Evolutionary conservation across 805 yeast species (phyloP), one percentile per base, ranked within the genome.

Genomic region (Metahyphopichia silvanorum): DNA sequence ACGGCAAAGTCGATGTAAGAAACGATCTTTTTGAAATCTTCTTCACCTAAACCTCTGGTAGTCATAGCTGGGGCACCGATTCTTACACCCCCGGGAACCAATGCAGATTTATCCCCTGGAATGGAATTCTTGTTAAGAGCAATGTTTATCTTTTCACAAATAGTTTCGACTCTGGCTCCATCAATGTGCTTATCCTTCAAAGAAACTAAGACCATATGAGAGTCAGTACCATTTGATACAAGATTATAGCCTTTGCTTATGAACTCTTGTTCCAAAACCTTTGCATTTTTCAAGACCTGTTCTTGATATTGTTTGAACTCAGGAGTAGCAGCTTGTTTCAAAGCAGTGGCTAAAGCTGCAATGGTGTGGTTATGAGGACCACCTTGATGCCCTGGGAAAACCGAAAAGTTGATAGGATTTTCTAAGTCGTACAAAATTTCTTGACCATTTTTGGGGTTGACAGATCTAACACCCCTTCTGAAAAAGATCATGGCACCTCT

Each of bases 341-440:
- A 76, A 23, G 98, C 98, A 37, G 88, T 91, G 20, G 98, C 95
- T 49, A 91, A 73, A 14, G 98, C 98, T 43, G 96, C 79, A 55
- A 91, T 91, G 50, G 98, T 91, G 67, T 91, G 97, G 71, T 91
- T 91, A 66, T 91, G 98, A 47, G 98, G 98, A 57, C 98, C 98
- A 72, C 98, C 98, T 73, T 91, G 98, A 64, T 91, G 98, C 44
- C 95, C 98, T 49, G 98, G 98, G 86, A 91, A 91, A 35, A 91
- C 98, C 20, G 96, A 86, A 58, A 91, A 91, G 76, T 91, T 91
- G 66, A 91, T 88, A 59, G 79, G 83, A 57, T 79, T 78, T 66
- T 91, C 98, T 55, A 91, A 76, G 52, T 91, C 96, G 60, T 87
- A 89, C 32, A 74, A 67, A 35, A 83, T 70, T 65, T 86, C 89